Evolutionary conservation across 2,329 filamentous ascomycete species (phyloP), one percentile per base, ranked within the genome.

Genomic region (Nemania serpens): DNA sequence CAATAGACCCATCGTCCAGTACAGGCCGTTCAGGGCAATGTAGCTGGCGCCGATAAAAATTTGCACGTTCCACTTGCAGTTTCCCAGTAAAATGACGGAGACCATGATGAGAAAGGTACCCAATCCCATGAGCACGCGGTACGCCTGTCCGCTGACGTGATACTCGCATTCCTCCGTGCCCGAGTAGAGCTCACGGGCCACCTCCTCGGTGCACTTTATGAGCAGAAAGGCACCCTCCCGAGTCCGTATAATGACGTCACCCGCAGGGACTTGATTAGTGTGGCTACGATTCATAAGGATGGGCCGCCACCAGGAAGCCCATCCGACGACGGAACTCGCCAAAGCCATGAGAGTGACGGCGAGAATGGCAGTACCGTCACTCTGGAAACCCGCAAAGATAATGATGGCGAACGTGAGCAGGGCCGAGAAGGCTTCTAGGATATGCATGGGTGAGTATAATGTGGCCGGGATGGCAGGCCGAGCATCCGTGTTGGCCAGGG

Each of bases 101-200:
- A 84, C 69, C 86, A 88, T 88, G 46, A 88, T 79, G 25, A 88
- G 65, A 9, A 85, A 79, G 9, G 86, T 88, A 36, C 83, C 85
- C 1, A 82, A 43, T 0, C 80, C 84, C 74, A 88, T 86, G 7
- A 87, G 78, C 0, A 77, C 70, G 18, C 82, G 79, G 69, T 87
- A 85, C 1, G 68, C 66, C n/a, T 69, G 74, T 29, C 73, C 76
- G 3, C 73, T 73, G 43, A 87, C 79, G 22, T 78, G 75, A 66
- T 88, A 88, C 29, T 80, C 69, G 71, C 86, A 88, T 67, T 84
- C 81, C 65, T 88, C 85, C 0, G 83, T 86, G 15, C 84, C 84
- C 0, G 79, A 81, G 72, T 88, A 88, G 0, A 88, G 77, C 69
- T 88, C 85, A n/a, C 86, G 79, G 1, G 84, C 82, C 1, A 88